Evolutionary conservation across 202 grass and related monocot genomes (phyloP).

Genomic region (Schoenoplectus triqueter): DNA sequence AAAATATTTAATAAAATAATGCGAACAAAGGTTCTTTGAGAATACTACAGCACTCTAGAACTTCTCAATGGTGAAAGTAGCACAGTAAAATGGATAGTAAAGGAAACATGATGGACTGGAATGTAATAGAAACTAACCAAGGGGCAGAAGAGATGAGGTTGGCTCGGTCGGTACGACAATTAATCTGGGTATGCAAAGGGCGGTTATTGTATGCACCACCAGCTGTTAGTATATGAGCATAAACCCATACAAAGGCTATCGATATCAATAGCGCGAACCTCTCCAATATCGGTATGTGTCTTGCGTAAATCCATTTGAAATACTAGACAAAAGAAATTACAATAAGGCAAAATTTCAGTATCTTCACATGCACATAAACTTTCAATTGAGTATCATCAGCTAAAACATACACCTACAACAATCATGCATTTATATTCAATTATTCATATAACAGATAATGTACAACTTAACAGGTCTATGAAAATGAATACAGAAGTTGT

Average conservation of each 20-base stretch:
- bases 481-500: neutral
- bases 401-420: neutral
- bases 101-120: slow-evolving; percentile 32
- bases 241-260: slow-evolving; percentile 76
- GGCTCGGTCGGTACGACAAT: slow-evolving; percentile 74
- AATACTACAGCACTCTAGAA: neutral
- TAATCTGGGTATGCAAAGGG: slow-evolving; percentile 69
- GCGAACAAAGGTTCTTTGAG: neutral
- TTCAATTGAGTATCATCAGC: neutral
- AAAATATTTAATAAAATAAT: slow-evolving; percentile 19
- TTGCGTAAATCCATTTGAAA: slow-evolving; percentile 72
- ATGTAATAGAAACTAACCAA: slow-evolving; percentile 50
- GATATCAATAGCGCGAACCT: slow-evolving; percentile 83
- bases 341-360: slow-evolving; percentile 1
- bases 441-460: neutral
- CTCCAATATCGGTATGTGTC: slow-evolving; percentile 71
- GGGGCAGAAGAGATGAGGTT: slow-evolving; percentile 90
- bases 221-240: slow-evolving; percentile 83
- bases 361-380: neutral
- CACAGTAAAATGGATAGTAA: neutral
- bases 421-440: neutral
- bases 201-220: slow-evolving; percentile 83
- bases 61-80: neutral
- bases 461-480: neutral
- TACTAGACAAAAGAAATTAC: slow-evolving; percentile 49